A percentile compares a stretch with the other conserved stretches of the same genome.
Conservation (phyloP, 1,284 basidiomycete genomes). For the Malassezia yamatoensis region DNA sequence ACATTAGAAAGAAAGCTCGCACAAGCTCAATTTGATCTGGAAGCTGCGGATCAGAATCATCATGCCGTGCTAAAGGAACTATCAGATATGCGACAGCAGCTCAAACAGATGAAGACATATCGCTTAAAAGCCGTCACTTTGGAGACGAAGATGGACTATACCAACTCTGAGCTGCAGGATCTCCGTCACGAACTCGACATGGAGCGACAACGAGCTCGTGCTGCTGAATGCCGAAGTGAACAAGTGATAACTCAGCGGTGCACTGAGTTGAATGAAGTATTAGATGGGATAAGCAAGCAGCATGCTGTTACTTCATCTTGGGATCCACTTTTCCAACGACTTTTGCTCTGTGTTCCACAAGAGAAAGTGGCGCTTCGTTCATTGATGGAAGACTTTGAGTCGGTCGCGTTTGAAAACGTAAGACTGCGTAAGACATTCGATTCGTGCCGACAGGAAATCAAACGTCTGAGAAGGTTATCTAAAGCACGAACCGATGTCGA, state of each 20-base stretch:
- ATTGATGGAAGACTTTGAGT: conserved; percentile 7
- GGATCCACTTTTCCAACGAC: not conserved
- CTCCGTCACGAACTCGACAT: conserved; percentile 69
- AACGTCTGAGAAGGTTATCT: not conserved
- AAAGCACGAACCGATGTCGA: not conserved
- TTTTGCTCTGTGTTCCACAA: not conserved
- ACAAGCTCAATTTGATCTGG: conserved; percentile 69
- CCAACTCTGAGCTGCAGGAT: conserved; percentile 65
- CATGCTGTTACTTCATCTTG: not conserved
- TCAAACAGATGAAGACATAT: conserved; percentile 46
- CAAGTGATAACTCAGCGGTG: conserved; percentile 49
- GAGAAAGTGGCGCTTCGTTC: conserved; percentile 17
- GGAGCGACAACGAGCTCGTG: conserved; percentile 60
- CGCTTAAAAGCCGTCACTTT: conserved; percentile 52
- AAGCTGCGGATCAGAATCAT: conserved; percentile 68
- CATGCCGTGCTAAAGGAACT: conserved; percentile 65
- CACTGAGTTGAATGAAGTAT: not conserved
- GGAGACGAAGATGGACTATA: conserved; percentile 50
- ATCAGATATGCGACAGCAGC: conserved; percentile 62
- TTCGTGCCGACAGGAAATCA: not conserved
- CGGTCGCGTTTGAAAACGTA: conserved; percentile 11
- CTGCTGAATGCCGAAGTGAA: conserved; percentile 60
- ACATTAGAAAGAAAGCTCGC: conserved; percentile 59
- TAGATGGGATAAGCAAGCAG: not conserved
- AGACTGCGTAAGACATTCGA: conserved; percentile 6